A percentile compares a stretch with the other conserved stretches of the same genome.
These are phyloP conservation scores for Ramaria sp. DNA, from an alignment of 768 basidiomycete species.

Conservation along the genomic window DNA sequence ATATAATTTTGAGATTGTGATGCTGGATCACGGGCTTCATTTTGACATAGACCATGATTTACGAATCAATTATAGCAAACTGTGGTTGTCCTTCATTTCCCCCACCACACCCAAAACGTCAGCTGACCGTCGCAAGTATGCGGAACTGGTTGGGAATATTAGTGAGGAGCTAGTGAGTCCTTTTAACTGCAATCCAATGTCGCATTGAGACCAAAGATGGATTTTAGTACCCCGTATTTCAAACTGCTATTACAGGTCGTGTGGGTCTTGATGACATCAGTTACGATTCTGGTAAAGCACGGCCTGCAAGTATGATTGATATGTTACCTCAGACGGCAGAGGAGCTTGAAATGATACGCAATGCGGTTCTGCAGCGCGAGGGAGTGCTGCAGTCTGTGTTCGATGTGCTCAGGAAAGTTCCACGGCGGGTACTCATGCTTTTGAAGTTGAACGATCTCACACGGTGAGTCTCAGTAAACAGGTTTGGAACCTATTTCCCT, in stretches of 20 bases:
- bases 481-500: not conserved
- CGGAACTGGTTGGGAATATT: conserved; percentile 84
- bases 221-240: conserved; percentile 80
- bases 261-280: conserved; percentile 25
- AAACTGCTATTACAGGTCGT: conserved; percentile 82
- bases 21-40: conserved; percentile 90
- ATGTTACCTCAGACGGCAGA: conserved; percentile 58
- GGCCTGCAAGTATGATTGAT: conserved; percentile 72
- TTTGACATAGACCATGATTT: conserved; percentile 79
- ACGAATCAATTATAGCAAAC: conserved; percentile 72
- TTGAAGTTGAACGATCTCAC: conserved; percentile 82
- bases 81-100: conserved; percentile 86
- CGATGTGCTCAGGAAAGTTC: conserved; percentile 76
- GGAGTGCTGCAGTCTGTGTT: conserved; percentile 80
- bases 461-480: conserved; percentile 29
- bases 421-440: conserved; percentile 74
- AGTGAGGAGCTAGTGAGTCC: conserved; percentile 65
- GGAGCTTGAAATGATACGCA: conserved; percentile 74
- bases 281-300: conserved; percentile 31
- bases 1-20: conserved; percentile 92
- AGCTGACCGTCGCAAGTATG: conserved; percentile 73
- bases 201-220: not conserved
- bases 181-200: conserved; percentile 2
- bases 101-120: conserved; percentile 53
- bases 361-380: conserved; percentile 72